Percentiles rank a stretch among this genome's conserved stretches.
Conservation (phyloP, 1,139 yeast genomes). For the Protomyces inouyei region DNA sequence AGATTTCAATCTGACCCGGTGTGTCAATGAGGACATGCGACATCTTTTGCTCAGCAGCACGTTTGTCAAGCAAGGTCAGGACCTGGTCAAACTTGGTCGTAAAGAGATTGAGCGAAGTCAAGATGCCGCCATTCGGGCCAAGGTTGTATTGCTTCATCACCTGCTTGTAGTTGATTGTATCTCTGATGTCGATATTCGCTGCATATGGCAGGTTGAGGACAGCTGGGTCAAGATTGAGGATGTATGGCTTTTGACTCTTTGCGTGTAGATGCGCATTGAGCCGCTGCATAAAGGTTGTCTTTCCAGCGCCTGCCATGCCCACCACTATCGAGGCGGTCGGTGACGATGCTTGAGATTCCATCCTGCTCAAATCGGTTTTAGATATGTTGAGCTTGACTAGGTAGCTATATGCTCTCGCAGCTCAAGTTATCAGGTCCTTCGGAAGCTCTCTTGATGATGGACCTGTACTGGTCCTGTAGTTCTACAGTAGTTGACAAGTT, state of each 20-base stretch:
- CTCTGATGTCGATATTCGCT: conserved; percentile 92
- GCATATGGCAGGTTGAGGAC: conserved; percentile 88
- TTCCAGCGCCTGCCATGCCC: conserved; percentile 45
- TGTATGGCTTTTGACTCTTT: conserved; percentile 65
- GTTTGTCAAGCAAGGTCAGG: conserved; percentile 73
- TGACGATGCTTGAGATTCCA: not conserved
- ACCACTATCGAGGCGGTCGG: conserved; percentile 28
- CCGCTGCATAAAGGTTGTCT: conserved; percentile 96
- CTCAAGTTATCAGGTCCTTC: too few relatives aligned
- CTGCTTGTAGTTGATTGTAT: conserved; percentile 88
- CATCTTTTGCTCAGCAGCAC: conserved; percentile 42
- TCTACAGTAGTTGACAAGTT: too few relatives aligned
- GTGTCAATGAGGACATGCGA: conserved; percentile 82
- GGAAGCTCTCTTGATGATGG: too few relatives aligned
- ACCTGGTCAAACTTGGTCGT: conserved; percentile 97
- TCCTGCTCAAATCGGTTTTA: too few relatives aligned
- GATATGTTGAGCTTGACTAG: too few relatives aligned
- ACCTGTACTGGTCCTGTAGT: too few relatives aligned
- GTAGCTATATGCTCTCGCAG: too few relatives aligned
- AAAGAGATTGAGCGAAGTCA: conserved; percentile 85
- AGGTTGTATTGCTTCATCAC: conserved; percentile 87
- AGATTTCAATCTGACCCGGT: conserved; percentile 76
- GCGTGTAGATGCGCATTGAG: conserved; percentile 81
- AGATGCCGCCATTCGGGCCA: conserved; percentile 98
- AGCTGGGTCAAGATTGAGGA: conserved; percentile 93